Base-by-base conservation (phyloP, 257 asterid species). In the Phtheirospermum japonicum region DNA sequence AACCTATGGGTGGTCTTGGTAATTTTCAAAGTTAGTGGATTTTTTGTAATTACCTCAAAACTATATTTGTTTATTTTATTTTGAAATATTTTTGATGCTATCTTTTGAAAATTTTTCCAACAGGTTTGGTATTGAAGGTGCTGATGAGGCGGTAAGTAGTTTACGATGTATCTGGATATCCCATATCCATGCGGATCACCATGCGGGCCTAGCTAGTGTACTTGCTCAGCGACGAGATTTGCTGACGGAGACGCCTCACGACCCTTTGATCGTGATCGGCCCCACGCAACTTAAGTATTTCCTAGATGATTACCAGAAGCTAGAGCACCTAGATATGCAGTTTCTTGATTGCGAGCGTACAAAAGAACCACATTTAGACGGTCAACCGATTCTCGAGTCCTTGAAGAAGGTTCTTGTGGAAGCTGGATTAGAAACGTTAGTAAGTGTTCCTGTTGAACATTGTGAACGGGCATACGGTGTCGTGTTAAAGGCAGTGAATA, bases 171-270 rank as follows among this genome's bases (percentile, higher is more conserved):
- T 87, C 51, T 87, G 93, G 95, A 84, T 87, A 59, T 87, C 95
- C 42, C 95, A 87, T 76, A 87, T 87, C 48, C 95, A 87, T 57
- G 95, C 93, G 28, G 93, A 87, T 75, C 95, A 87, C 71, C 95
- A 87, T 64, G 77, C 93, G 4, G 93, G 95, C 45, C 86, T 87
- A 33, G 95, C 93, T 13, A 74, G 95, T 75, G 80, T 87, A 61
- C 86, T 87, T 37, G 73, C 93, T 49, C 85, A 71, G 11, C 72
- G 93, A 56, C 80, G 85, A 0, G 75, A 82, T 48, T 76, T 87
- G 65, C 57, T 87, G 68, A 68, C 72, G 40, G 85, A 66, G 26
- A 55, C 58, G 46, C 77, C 86, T 11, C 93, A 87, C 43, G 88
- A 84, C 40, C 84, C 89, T 9, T 28, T 87, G 46, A 48, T 82